Evolutionary conservation across 495 filamentous ascomycete genomes (phyloP).

Genomic region (Aspergillus asperescens): DNA sequence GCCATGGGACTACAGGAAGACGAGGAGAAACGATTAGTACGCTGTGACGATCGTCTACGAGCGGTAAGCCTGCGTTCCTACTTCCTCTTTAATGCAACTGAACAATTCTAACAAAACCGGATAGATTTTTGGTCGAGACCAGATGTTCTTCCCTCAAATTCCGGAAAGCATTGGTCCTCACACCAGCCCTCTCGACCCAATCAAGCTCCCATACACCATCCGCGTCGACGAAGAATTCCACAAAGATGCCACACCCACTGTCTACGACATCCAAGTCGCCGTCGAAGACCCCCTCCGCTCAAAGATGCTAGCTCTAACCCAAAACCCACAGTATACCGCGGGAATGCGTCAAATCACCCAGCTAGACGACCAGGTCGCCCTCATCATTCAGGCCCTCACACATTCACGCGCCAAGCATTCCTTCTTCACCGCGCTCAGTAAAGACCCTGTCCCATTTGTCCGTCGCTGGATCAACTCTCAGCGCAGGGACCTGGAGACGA

Average conservation of each 20-base stretch:
- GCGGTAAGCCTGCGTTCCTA: constrained; percentile 48
- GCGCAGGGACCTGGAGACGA: constrained; percentile 82
- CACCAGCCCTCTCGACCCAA: constrained; percentile 71
- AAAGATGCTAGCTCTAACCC: constrained; percentile 56
- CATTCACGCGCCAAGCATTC: constrained; percentile 78
- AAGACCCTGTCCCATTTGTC: constrained; percentile 78
- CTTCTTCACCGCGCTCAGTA: constrained; percentile 69
- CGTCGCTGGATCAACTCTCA: constrained; percentile 81
- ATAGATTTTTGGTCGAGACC: constrained; percentile 73
- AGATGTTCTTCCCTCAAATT: constrained; percentile 83
- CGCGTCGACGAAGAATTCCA: constrained; percentile 86
- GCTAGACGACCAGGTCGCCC: constrained; percentile 78
- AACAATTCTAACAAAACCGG: constrained; percentile 8
- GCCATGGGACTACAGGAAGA: constrained; percentile 83
- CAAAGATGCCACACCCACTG: constrained; percentile 54
- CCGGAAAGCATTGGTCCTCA: constrained; percentile 68
- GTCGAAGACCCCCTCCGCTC: constrained; percentile 77
- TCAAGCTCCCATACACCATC: constrained; percentile 87
- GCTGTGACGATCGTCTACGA: constrained; percentile 76
- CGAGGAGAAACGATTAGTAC: constrained; percentile 85
- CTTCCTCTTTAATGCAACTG: background rate
- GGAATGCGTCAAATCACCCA: constrained; percentile 63
- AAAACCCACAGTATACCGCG: constrained; percentile 44
- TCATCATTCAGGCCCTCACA: constrained; percentile 69
- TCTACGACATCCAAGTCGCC: constrained; percentile 83